A percentile compares a stretch with the other conserved stretches of the same genome.
phyloP scores from a whole-genome alignment of 495 filamentous ascomycete genomes.

The Aspergillus saccharolyticus region DNA sequence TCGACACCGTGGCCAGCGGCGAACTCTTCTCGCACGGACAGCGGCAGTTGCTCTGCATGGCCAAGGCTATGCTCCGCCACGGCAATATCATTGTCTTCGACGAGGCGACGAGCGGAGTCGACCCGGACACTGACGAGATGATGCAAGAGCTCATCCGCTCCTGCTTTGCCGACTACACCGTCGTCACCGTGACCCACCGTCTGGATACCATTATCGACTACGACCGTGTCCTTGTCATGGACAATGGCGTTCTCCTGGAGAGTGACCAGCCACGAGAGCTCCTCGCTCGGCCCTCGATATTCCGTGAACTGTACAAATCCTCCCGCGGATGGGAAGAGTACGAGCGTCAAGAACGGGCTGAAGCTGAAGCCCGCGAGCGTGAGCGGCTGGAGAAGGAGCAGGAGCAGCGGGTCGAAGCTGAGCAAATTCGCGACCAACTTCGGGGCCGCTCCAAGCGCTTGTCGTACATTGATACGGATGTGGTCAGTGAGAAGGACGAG shows the following conservation, averaged over 20 bases:
- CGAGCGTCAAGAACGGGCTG: too few relatives aligned
- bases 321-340: too few relatives aligned
- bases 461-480: too few relatives aligned
- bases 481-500: too few relatives aligned
- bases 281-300: too few relatives aligned
- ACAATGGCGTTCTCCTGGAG: background rate
- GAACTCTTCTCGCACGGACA: background rate
- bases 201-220: background rate
- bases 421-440: too few relatives aligned
- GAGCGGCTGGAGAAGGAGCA: too few relatives aligned
- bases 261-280: too few relatives aligned
- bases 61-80: background rate
- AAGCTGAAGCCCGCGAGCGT: too few relatives aligned
- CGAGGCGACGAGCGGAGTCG: slow-evolving; percentile 1
- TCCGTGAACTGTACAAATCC: too few relatives aligned
- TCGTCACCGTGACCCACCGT: slow-evolving; percentile 1
- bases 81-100: background rate
- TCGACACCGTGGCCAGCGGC: background rate
- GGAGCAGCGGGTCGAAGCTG: too few relatives aligned
- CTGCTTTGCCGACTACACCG: background rate
- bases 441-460: too few relatives aligned
- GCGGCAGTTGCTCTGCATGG: background rate
- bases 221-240: background rate
- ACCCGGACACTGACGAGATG: background rate
- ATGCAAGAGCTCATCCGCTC: background rate